phyloP scores from a whole-genome alignment of 1,139 yeast genomes.

The Eremothecium gossypii region DNA sequence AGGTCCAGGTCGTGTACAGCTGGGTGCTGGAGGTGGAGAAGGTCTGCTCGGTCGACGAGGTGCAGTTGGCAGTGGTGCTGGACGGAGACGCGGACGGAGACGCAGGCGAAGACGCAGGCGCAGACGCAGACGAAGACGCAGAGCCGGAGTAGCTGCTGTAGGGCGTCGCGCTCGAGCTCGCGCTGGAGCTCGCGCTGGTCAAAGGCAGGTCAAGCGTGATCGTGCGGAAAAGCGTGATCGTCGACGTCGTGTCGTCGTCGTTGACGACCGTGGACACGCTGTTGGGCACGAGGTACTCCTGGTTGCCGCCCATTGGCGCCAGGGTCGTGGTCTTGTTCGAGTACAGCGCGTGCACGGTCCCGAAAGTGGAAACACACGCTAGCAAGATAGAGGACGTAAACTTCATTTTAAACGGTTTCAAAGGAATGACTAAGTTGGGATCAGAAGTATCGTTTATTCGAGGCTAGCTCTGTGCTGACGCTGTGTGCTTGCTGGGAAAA shows the following conservation, averaged over 20 bases:
- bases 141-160: slow-evolving; percentile 7
- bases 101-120: slow-evolving; percentile 6
- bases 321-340: slow-evolving; percentile 15
- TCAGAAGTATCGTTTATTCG: background rate
- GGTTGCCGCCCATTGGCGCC: slow-evolving; percentile 9
- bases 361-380: slow-evolving; percentile 15
- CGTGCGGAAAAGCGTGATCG: slow-evolving; percentile 17
- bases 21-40: slow-evolving; percentile 17
- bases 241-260: slow-evolving; percentile 18
- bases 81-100: slow-evolving; percentile 10
- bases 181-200: slow-evolving; percentile 1
- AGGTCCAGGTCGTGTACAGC: slow-evolving; percentile 10
- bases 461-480: background rate
- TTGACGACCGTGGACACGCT: slow-evolving; percentile 9
- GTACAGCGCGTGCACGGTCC: slow-evolving; percentile 15
- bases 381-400: slow-evolving; percentile 13
- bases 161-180: slow-evolving; percentile 5
- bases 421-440: slow-evolving; percentile 7
- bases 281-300: slow-evolving; percentile 6
- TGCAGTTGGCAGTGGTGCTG: slow-evolving; percentile 9
- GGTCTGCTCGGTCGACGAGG: slow-evolving; percentile 14
- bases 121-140: slow-evolving; percentile 7
- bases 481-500: too few relatives aligned
- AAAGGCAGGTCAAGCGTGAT: slow-evolving; percentile 10
- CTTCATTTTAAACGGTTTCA: slow-evolving; percentile 12